Percentiles rank a stretch among this genome's conserved stretches.
phyloP scores from a whole-genome alignment of 305 asterid genomes.

The Fraxinus sp. region DNA sequence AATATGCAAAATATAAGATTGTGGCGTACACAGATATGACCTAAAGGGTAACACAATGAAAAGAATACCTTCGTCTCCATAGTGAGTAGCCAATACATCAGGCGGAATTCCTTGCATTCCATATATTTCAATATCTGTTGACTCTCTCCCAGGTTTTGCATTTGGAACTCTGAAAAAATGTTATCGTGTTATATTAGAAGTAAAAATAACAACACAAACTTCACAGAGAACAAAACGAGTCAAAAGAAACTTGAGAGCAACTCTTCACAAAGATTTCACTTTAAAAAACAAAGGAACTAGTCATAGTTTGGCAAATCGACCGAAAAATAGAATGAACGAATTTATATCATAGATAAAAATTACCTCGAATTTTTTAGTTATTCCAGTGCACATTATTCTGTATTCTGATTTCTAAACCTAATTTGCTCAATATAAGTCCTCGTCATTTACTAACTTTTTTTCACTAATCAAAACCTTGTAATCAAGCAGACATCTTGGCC shows the following conservation, averaged over 20 bases:
- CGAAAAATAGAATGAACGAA: too few species aligned
- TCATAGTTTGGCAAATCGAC: too few species aligned
- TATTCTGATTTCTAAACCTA: neutral
- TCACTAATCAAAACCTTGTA: too few species aligned
- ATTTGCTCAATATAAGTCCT: too few species aligned
- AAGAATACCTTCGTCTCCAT: slow-evolving; percentile 81
- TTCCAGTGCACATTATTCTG: neutral
- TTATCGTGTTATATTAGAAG: neutral
- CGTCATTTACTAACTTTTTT: too few species aligned
- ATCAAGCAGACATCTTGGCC: too few species aligned
- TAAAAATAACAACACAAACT: neutral
- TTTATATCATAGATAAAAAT: too few species aligned
- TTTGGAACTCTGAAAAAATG: slow-evolving; percentile 74
- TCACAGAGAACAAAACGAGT: neutral
- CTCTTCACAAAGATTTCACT: neutral
- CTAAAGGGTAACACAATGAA: neutral
- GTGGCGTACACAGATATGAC: neutral
- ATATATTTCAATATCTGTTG: slow-evolving; percentile 85
- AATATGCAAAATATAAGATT: neutral
- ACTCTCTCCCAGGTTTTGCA: slow-evolving; percentile 89
- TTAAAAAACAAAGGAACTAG: neutral
- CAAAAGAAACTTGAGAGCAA: neutral
- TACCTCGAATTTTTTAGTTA: too few species aligned
- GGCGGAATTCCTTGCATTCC: slow-evolving; percentile 99
- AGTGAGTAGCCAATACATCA: slow-evolving; percentile 76